Evolutionary conservation across 352 stramenopile species (phyloP).

Genomic region (Pythium monospermum): DNA sequence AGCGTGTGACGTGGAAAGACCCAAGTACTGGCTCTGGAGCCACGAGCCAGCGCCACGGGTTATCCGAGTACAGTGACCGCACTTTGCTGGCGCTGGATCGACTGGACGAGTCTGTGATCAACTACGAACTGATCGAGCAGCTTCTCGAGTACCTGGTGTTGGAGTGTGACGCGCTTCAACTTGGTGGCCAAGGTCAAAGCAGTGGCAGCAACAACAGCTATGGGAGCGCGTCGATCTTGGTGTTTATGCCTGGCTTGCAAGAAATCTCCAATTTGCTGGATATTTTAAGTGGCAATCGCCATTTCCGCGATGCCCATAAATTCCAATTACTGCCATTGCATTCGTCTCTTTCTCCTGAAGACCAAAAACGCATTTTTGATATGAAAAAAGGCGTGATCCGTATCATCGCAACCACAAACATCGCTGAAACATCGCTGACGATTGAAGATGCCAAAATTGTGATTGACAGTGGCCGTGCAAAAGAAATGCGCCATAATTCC

Average conservation of each 20-base stretch:
- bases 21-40: not conserved
- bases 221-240: conserved; percentile 84
- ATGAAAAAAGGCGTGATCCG: conserved; percentile 63
- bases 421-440: conserved; percentile 95
- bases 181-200: no score
- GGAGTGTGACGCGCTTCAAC: conserved; percentile 33
- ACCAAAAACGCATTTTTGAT: conserved; percentile 93
- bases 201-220: conserved; percentile 4
- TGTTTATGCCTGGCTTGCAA: conserved; percentile 93
- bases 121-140: conserved; percentile 92
- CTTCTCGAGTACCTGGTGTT: conserved; percentile 80
- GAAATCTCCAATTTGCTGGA: conserved; percentile 91
- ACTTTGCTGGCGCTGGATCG: conserved; percentile 80
- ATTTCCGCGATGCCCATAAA: conserved; percentile 40
- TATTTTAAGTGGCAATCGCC: conserved; percentile 48
- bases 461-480: conserved; percentile 95
- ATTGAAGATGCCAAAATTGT: conserved; percentile 94
- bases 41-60: conserved; percentile 25
- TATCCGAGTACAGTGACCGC: conserved; percentile 75
- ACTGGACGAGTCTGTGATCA: conserved; percentile 90
- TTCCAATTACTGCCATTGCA: conserved; percentile 90
- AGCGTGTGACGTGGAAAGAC: conserved; percentile 53
- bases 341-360: conserved; percentile 88
- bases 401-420: conserved; percentile 96
- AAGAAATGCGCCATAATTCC: conserved; percentile 80